Conservation (phyloP, 257 asterid genomes). For the Galeopsis tetrahit region DNA sequence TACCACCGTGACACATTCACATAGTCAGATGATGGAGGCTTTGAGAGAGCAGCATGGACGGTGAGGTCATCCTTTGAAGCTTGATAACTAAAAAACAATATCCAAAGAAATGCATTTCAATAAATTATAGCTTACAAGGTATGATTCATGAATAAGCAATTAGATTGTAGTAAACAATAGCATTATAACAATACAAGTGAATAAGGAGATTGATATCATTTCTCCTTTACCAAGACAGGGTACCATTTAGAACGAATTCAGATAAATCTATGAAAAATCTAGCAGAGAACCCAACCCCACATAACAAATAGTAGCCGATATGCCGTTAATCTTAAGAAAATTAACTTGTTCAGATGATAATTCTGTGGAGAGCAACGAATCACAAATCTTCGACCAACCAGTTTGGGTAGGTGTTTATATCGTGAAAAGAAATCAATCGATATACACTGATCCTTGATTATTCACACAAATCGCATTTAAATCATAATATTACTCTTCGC, state of each 20-base stretch:
- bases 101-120: background rate
- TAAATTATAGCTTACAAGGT: background rate
- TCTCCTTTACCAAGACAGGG: background rate
- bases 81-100: constrained; percentile 58
- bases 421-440: background rate
- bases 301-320: background rate
- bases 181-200: background rate
- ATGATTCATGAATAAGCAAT: background rate
- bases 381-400: background rate
- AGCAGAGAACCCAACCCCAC: background rate
- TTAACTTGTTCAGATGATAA: background rate
- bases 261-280: background rate
- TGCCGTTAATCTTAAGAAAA: background rate
- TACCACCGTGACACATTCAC: constrained; percentile 68
- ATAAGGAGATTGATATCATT: background rate
- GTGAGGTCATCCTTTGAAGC: constrained; percentile 87
- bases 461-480: background rate
- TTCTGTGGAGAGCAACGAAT: background rate
- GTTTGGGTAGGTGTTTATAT: background rate
- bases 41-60: constrained; percentile 58
- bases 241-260: background rate
- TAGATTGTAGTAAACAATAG: background rate
- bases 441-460: background rate
- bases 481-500: background rate
- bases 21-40: constrained; percentile 62